Evolutionary conservation across 1,139 yeast genomes (phyloP).

Genomic region (Kodamaea suecica): DNA sequence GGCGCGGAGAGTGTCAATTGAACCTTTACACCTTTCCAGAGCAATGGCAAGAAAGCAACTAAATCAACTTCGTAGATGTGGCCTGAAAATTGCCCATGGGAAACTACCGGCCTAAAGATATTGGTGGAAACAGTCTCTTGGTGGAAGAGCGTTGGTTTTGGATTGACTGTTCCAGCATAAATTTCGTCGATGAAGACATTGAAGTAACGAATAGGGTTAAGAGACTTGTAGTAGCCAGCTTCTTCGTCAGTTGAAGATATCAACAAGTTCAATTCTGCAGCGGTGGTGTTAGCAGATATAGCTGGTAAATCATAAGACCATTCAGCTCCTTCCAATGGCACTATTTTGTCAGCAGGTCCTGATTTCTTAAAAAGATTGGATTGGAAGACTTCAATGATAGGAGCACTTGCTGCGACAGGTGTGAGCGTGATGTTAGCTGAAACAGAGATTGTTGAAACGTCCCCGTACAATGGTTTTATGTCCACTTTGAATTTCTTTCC

Average conservation of each 20-base stretch:
- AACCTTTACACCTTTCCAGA: slow-evolving; percentile 25
- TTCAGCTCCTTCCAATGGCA: slow-evolving; percentile 5
- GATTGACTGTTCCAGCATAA: slow-evolving; percentile 22
- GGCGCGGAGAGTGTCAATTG: slow-evolving; percentile 21
- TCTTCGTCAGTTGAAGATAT: slow-evolving; percentile 27
- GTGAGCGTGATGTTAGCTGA: slow-evolving; percentile 3
- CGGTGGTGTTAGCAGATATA: slow-evolving; percentile 24
- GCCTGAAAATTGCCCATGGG: slow-evolving; percentile 26
- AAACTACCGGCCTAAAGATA: slow-evolving; percentile 26
- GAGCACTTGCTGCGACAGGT: background rate
- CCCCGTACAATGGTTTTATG: slow-evolving; percentile 5
- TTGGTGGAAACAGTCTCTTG: slow-evolving; percentile 17
- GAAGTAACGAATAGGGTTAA: slow-evolving; percentile 24
- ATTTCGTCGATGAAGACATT: slow-evolving; percentile 23
- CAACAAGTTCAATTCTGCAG: slow-evolving; percentile 24
- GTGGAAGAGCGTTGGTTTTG: slow-evolving; percentile 28
- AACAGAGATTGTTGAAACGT: background rate
- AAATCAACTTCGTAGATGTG: slow-evolving; percentile 27
- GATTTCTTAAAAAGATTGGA: background rate
- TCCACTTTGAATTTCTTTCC: slow-evolving; percentile 4
- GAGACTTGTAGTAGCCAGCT: slow-evolving; percentile 19
- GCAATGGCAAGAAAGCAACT: slow-evolving; percentile 25
- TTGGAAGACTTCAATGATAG: slow-evolving; percentile 1
- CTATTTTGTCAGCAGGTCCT: slow-evolving; percentile 1
- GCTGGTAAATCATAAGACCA: slow-evolving; percentile 8